phyloP scores from a whole-genome alignment of 2,329 filamentous ascomycete genomes.

The Tolypocladium ophioglossoides region DNA sequence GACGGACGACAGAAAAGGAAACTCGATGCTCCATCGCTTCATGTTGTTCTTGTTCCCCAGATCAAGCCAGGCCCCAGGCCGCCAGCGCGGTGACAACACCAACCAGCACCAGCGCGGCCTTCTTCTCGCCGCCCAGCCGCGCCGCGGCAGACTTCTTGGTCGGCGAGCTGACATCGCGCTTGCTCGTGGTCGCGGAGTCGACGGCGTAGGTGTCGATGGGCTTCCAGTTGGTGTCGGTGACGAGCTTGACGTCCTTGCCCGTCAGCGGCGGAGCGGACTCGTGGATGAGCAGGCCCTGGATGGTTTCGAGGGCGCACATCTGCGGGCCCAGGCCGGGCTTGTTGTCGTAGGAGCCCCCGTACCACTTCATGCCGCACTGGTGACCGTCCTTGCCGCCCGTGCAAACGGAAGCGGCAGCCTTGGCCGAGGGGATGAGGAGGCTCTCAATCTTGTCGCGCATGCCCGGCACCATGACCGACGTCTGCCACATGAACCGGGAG shows the following conservation, averaged over 20 bases:
- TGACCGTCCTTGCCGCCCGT: slow-evolving; percentile 41
- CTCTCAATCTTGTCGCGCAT: slow-evolving; percentile 35
- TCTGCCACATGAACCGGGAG: slow-evolving; percentile 52
- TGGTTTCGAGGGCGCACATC: slow-evolving; percentile 52
- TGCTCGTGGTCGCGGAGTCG: slow-evolving; percentile 2
- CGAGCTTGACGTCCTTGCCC: slow-evolving; percentile 35
- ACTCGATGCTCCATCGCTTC: no score
- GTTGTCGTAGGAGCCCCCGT: slow-evolving; percentile 44
- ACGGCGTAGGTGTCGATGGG: slow-evolving; percentile 7
- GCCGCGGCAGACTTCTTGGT: slow-evolving; percentile 1
- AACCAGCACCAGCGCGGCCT: neutral
- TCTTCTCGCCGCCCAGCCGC: neutral
- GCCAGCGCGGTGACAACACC: neutral
- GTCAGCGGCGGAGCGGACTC: slow-evolving; percentile 33
- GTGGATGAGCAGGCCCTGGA: slow-evolving; percentile 46
- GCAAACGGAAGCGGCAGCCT: slow-evolving; percentile 46
- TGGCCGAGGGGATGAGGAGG: slow-evolving; percentile 39
- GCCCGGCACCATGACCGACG: slow-evolving; percentile 44
- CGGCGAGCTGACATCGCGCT: neutral
- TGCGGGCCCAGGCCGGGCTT: slow-evolving; percentile 48
- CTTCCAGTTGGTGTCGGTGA: slow-evolving; percentile 19
- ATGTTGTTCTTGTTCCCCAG: no score
- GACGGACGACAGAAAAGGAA: no score
- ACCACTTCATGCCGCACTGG: slow-evolving; percentile 55
- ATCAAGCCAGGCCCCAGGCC: slow-evolving; percentile 1